Percentiles rank a stretch among this genome's conserved stretches.
Conservation (phyloP, 495 filamentous ascomycete species). For the Letharia lupina region DNA sequence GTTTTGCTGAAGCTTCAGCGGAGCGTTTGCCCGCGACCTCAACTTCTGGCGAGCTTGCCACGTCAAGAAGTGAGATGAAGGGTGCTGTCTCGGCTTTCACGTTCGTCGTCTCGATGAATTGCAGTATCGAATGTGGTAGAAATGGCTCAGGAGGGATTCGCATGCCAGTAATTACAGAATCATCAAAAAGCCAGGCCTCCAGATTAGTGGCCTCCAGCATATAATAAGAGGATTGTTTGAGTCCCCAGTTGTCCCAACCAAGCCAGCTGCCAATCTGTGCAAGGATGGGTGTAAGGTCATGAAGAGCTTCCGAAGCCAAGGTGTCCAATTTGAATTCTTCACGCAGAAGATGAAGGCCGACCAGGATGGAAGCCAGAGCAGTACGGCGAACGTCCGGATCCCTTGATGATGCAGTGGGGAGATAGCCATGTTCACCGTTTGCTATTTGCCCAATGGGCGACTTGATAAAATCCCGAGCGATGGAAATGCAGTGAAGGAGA, state of each 20-base stretch:
- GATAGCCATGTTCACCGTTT: slow-evolving; percentile 46
- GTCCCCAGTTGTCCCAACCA: slow-evolving; percentile 67
- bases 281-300: slow-evolving; percentile 58
- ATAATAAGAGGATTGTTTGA: slow-evolving; percentile 50
- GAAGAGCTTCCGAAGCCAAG: slow-evolving; percentile 47
- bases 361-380: slow-evolving; percentile 57
- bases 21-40: slow-evolving; percentile 24
- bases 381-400: slow-evolving; percentile 47
- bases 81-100: slow-evolving; percentile 30
- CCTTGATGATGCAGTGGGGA: slow-evolving; percentile 52
- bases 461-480: slow-evolving; percentile 50
- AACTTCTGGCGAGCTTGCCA: slow-evolving; percentile 34
- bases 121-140: slow-evolving; percentile 60
- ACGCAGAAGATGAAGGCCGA: slow-evolving; percentile 72
- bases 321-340: slow-evolving; percentile 85
- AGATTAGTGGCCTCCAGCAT: slow-evolving; percentile 59
- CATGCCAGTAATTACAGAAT: slow-evolving; percentile 40
- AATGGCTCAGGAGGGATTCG: slow-evolving; percentile 51
- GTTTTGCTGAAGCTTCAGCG: slow-evolving; percentile 25
- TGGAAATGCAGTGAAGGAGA: slow-evolving; percentile 35
- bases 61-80: slow-evolving; percentile 54
- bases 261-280: slow-evolving; percentile 79
- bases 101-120: slow-evolving; percentile 46
- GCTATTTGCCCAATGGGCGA: slow-evolving; percentile 44
- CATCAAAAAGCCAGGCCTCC: slow-evolving; percentile 52